Evolutionary conservation across 352 stramenopile genomes (phyloP), one percentile per base, ranked within the genome.

Genomic region (Phytophthora idaei): DNA sequence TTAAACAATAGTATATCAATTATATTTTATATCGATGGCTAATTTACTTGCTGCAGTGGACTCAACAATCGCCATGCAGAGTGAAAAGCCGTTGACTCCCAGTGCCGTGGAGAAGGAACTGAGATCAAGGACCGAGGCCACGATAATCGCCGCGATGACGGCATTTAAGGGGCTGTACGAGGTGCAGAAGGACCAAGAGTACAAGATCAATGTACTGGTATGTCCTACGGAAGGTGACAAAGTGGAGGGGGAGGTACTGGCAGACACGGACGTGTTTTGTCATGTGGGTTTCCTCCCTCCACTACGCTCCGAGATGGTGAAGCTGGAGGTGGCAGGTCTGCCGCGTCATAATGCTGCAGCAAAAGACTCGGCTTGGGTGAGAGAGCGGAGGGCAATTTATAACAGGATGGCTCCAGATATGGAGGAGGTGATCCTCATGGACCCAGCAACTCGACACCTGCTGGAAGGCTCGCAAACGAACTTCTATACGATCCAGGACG

Each of bases 401-500:
- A 83, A 90, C 42, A 71, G 63, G 32, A 81, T 95, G 64, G 61
- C 79, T 17, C 57, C 63, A 5, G 80, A 91, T 59, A 81, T 90
- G 31, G 85, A 95, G 64, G 87, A 95, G 63, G 80, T 93, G 67
- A 85, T 70, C 32, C 44, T 70, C 12, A 90, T 94, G 87, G 85
- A 95, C n/a, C 87, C 83, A 27, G 53, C 44, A 2, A 87, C 78
- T 25, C 69, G 75, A 32, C 49, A 69, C 6, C 50, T 95, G 44
- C 78, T 90, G 9, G 87, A 95, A 80, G 87, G 84, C 29, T 93
- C 87, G 4, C 87, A 95, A 69, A 92, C 85, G n/a, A 95, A 95
- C 53, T 95, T 95, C 29, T 95, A 87, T 57, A 72, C 67, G 5
- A 78, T 95, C 21, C 73, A 81, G 32, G 53, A 81, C 37, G 79